Percentiles rank a stretch among this genome's conserved stretches.
These are phyloP conservation scores for Penicillium sp. DNA, from an alignment of 2,329 filamentous ascomycete genomes.

Conservation along the genomic window DNA sequence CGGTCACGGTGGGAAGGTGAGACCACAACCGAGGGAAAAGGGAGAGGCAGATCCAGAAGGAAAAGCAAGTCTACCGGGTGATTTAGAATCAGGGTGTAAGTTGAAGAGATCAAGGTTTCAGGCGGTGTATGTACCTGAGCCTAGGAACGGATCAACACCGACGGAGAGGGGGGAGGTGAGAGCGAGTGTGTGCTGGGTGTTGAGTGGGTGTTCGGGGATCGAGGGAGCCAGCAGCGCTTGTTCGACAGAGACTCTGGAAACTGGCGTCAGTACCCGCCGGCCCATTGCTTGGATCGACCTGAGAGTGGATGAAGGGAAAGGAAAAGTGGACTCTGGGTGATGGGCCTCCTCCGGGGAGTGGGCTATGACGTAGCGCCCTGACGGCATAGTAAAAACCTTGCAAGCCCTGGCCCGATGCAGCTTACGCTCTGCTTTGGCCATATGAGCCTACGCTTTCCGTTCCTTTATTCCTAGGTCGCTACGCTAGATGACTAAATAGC, in stretches of 20 bases:
- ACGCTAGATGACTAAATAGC: too few species aligned
- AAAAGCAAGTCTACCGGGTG: conserved; percentile 4
- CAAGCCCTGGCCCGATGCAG: not conserved
- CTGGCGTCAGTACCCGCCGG: conserved; percentile 24
- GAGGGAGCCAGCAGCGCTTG: conserved; percentile 8
- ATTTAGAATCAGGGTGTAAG: conserved; percentile 13
- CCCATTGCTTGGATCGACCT: conserved; percentile 24
- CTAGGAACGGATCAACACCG: not conserved
- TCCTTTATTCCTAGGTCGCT: not conserved
- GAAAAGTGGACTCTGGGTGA: conserved; percentile 23
- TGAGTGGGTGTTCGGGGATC: conserved; percentile 10
- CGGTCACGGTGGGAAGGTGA: conserved; percentile 12
- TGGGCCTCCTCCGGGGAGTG: conserved; percentile 27
- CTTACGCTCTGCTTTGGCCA: not conserved
- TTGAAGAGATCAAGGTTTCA: conserved; percentile 13
- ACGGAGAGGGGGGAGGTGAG: not conserved
- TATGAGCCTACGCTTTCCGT: not conserved
- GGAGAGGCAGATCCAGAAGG: not conserved
- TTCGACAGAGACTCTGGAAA: conserved; percentile 12
- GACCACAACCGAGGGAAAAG: conserved; percentile 3
- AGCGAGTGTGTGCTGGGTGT: conserved; percentile 1
- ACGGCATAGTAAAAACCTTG: conserved; percentile 9
- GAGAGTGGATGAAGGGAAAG: conserved; percentile 19
- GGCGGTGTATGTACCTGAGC: conserved; percentile 14
- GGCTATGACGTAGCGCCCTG: conserved; percentile 35